These are phyloP conservation scores for Fonsecaea erecta DNA, from an alignment of 2,329 filamentous ascomycete species.

Conservation along the genomic window DNA sequence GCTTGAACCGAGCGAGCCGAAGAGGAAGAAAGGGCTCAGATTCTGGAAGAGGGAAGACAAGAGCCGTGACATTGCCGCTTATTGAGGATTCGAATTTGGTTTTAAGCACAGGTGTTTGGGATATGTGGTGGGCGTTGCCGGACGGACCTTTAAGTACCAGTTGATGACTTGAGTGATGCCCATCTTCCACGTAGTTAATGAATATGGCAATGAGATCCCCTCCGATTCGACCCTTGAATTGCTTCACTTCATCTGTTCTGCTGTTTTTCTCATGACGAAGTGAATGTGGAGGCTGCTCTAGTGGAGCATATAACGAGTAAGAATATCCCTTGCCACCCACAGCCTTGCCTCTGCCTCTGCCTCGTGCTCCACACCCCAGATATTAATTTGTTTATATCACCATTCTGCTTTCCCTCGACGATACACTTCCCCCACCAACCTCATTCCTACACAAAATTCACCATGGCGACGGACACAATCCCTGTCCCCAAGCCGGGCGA, in stretches of 20 bases:
- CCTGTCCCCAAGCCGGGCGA: slow-evolving; percentile 37
- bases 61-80: slow-evolving; percentile 8
- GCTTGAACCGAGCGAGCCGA: slow-evolving; percentile 25
- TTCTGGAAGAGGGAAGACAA: slow-evolving; percentile 36
- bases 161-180: background rate
- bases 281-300: background rate
- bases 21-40: slow-evolving; percentile 32
- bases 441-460: background rate
- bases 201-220: background rate
- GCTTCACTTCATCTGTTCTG: background rate
- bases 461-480: slow-evolving; percentile 29
- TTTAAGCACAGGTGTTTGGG: background rate
- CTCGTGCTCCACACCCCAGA: background rate
- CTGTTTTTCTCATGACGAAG: background rate
- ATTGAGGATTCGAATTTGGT: background rate
- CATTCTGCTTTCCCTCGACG: background rate
- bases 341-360: slow-evolving; percentile 1
- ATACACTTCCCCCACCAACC: background rate
- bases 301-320: too few species aligned
- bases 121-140: background rate
- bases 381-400: background rate
- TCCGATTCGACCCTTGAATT: background rate
- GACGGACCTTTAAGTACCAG: background rate
- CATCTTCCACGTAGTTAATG: background rate
- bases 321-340: slow-evolving; percentile 9